Base-by-base conservation (phyloP, 768 basidiomycete species). In the Suillus decipiens region DNA sequence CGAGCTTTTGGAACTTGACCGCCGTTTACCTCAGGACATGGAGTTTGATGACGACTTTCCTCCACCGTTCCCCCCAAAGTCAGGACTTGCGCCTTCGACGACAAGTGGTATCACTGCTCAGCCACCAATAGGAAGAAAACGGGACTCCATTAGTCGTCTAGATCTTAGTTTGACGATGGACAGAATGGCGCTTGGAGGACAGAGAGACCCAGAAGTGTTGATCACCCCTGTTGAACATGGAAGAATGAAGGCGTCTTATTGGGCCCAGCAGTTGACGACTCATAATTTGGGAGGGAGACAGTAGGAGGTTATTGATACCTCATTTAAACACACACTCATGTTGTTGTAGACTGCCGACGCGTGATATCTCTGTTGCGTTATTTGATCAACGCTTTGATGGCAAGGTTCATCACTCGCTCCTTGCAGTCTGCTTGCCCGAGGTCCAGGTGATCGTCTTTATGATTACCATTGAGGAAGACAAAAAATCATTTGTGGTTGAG, bases 321-420 rank as follows among this genome's bases (percentile, higher is more conserved):
- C 37, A 54, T 22, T 19, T 33, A 51, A 45, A 66, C 10, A 34
- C 33, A 60, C 53, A 59, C 55, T 63, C 57, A 62, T 39, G 41
- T 50, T 37, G 34, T 59, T 63, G 15, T 33, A 43, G 53, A 47
- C 66, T 66, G 39, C 54, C 65, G 1, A 9, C 54, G 5, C 64
- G 62, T 55, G 70, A 50, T 19, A 81, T 92, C n/a, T 77, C 82
- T 1, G 82, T 84, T 8, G 80, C 84, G 0, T 68, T 87, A 7
- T 92, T 91, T 66, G 89, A 91, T 67, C 79, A 82, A 61, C 85
- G 88, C 4, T 88, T 79, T 70, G 86, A 87, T 69, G 86, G 86
- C n/a, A 73, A 72, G 42, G 68, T 73, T 10, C 77, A 83, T 28
- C 81, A 86, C 41, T 82, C 83, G 4, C 71, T 88, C 31, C 72